Percentiles rank a stretch among this genome's conserved stretches.
phyloP scores from a whole-genome alignment of 305 asterid genomes.

The Solanum hybrid region DNA sequence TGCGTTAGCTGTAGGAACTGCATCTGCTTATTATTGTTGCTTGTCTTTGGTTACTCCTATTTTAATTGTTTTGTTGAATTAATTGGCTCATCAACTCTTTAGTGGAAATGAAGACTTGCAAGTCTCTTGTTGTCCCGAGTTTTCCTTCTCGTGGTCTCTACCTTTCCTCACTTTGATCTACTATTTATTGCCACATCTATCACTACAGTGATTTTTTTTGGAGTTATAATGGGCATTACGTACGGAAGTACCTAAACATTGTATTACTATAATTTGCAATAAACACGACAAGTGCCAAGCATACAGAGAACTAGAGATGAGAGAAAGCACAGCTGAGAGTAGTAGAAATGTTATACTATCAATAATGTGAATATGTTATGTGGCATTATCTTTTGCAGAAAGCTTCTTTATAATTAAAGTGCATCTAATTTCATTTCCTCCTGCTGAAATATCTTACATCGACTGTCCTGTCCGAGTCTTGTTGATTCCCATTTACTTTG shows the following conservation, averaged over 20 bases:
- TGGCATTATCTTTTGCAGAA: too few species aligned
- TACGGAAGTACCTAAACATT: neutral
- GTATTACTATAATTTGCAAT: neutral
- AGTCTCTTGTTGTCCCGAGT: neutral
- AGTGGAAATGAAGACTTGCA: neutral
- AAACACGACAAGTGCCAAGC: neutral
- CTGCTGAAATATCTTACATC: neutral
- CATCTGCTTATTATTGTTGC: neutral
- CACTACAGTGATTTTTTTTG: neutral
- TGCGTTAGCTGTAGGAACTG: neutral
- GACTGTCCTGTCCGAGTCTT: neutral
- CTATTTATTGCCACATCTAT: neutral
- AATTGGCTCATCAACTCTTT: neutral
- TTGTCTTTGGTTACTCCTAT: neutral
- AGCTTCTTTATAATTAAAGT: neutral
- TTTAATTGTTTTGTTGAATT: neutral
- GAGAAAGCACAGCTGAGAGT: neutral
- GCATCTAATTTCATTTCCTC: neutral
- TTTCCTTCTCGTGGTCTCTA: neutral
- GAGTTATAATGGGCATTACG: neutral
- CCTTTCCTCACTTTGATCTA: neutral
- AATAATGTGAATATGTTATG: too few species aligned
- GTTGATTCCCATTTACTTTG: neutral
- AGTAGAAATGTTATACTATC: neutral
- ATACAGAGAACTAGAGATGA: neutral